Conservation (phyloP, 441 rosid genomes). For the Theobroma grandiflorum region DNA sequence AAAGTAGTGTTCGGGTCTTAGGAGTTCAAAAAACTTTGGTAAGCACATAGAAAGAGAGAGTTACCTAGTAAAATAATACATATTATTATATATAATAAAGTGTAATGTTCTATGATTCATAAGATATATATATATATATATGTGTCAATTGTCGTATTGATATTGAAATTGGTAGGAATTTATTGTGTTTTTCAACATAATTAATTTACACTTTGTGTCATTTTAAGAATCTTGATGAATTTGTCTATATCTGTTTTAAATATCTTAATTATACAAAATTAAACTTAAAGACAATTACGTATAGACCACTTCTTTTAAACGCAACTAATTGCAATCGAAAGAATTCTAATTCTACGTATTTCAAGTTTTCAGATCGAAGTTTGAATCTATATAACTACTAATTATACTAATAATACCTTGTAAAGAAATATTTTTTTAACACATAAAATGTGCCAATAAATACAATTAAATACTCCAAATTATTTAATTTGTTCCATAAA, state of each 20-base stretch:
- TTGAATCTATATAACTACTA: too few species aligned
- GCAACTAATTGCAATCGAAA: too few species aligned
- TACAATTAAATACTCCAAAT: neutral
- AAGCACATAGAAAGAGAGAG: neutral
- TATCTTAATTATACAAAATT: neutral
- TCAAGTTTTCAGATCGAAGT: too few species aligned
- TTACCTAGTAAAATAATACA: neutral
- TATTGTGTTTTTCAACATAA: neutral
- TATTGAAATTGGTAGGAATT: neutral
- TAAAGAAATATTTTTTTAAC: too few species aligned
- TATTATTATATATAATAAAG: neutral
- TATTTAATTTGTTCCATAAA: neutral
- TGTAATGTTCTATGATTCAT: neutral
- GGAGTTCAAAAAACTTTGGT: constrained; percentile 6
- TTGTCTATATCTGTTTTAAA: neutral
- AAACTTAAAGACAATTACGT: neutral
- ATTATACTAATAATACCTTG: neutral
- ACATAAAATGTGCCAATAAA: neutral
- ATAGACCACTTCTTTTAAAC: neutral
- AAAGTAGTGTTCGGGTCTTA: constrained; percentile 11
- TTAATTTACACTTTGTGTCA: neutral
- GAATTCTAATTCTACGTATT: too few species aligned
- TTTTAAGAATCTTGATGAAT: neutral
- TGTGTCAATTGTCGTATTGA: neutral
- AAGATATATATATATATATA: neutral